Conservation (phyloP, 2,329 filamentous ascomycete species). For the Aspergillus pseudotamarii region DNA sequence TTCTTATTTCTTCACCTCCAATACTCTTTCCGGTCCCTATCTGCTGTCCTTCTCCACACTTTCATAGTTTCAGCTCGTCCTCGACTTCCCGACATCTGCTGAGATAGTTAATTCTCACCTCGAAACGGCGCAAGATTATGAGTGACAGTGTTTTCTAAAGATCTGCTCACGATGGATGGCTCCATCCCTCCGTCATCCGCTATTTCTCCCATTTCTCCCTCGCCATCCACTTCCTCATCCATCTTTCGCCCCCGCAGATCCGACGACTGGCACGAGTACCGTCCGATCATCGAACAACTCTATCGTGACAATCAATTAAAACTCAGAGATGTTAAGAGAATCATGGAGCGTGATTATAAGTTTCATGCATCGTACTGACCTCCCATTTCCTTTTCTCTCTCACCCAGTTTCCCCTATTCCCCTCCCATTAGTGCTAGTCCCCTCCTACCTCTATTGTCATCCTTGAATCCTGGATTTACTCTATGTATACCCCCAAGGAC, state of each 20-base stretch:
- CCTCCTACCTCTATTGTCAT: background rate
- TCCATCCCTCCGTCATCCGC: slow-evolving; percentile 26
- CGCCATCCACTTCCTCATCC: slow-evolving; percentile 21
- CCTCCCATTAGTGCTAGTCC: background rate
- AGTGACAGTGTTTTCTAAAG: slow-evolving; percentile 13
- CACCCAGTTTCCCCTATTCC: background rate
- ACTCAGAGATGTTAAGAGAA: slow-evolving; percentile 38
- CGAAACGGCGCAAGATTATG: slow-evolving; percentile 23
- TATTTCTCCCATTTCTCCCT: slow-evolving; percentile 21
- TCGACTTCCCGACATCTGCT: slow-evolving; percentile 13
- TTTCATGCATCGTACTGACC: slow-evolving; percentile 38
- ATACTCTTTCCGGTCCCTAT: background rate
- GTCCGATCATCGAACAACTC: slow-evolving; percentile 37
- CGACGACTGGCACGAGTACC: slow-evolving; percentile 41
- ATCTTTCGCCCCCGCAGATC: slow-evolving; percentile 39
- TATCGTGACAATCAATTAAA: slow-evolving; percentile 41
- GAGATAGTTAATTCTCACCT: slow-evolving; percentile 12
- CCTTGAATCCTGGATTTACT: background rate
- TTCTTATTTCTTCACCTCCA: background rate
- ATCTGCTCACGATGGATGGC: slow-evolving; percentile 27
- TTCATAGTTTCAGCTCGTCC: background rate
- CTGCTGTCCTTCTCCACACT: background rate
- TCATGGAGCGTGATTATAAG: slow-evolving; percentile 40
- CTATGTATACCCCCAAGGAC: background rate
- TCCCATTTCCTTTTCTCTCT: slow-evolving; percentile 12